These are phyloP conservation scores for Sesbania bispinosa DNA, from an alignment of 306 rosid genomes.

Conservation along the genomic window DNA sequence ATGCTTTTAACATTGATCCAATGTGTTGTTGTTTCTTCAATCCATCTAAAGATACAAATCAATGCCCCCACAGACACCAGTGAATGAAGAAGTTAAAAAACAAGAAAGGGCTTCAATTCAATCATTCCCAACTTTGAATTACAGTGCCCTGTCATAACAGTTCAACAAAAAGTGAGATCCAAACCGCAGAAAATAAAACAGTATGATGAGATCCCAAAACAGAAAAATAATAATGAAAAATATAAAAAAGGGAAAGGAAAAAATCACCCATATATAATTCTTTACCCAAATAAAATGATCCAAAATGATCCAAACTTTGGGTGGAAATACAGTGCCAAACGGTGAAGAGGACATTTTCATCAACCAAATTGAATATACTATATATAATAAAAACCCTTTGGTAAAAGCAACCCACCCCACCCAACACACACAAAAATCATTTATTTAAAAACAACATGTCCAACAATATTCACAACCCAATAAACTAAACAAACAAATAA, in stretches of 20 bases:
- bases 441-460: not conserved
- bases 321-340: slow-evolving; percentile 21
- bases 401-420: not conserved
- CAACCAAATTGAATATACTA: not conserved
- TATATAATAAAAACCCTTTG: not conserved
- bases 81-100: no score
- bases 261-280: not conserved
- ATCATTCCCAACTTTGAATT: slow-evolving; percentile 19
- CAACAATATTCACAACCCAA: not conserved
- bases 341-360: slow-evolving; percentile 31
- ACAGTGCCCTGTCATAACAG: slow-evolving; percentile 44
- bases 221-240: not conserved
- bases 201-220: slow-evolving; percentile 33
- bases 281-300: not conserved
- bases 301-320: no score
- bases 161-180: slow-evolving; percentile 9
- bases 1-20: slow-evolving; percentile 56
- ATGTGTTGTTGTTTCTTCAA: slow-evolving; percentile 33
- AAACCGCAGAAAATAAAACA: slow-evolving; percentile 14
- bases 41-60: slow-evolving; percentile 36
- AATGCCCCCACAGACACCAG: not conserved
- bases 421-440: not conserved
- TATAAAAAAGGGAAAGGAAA: not conserved
- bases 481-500: not conserved
- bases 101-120: not conserved